Evolutionary conservation across 768 basidiomycete genomes (phyloP).

Genomic region (Dioszegia crocea): DNA sequence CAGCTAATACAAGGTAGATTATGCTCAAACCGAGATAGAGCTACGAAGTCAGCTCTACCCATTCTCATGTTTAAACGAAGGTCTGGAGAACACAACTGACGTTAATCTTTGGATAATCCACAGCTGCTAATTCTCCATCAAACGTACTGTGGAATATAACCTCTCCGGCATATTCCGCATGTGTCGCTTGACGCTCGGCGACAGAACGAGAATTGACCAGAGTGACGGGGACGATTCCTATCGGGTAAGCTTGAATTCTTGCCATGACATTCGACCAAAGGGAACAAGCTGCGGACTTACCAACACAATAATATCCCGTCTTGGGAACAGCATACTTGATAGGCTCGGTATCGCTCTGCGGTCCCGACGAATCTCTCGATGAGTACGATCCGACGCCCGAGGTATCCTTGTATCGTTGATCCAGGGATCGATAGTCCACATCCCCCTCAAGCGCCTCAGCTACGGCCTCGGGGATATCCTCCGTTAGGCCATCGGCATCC

Average conservation of each 20-base stretch:
- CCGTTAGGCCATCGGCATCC: no score
- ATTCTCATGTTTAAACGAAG: no score
- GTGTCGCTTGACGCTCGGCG: slow-evolving; percentile 55
- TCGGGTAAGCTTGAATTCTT: not conserved
- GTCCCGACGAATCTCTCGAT: no score
- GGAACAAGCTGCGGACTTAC: slow-evolving; percentile 53
- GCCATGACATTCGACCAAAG: no score
- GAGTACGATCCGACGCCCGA: no score
- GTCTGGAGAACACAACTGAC: slow-evolving; percentile 57
- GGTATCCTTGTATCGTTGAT: no score
- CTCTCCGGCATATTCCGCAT: slow-evolving; percentile 71
- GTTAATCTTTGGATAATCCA: slow-evolving; percentile 95
- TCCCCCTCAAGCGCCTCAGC: no score
- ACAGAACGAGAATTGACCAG: slow-evolving; percentile 56
- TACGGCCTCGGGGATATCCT: no score
- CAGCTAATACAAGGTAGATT: slow-evolving; percentile 66
- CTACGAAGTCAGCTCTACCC: slow-evolving; percentile 51
- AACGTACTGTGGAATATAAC: slow-evolving; percentile 86
- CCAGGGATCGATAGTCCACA: no score
- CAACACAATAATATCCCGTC: slow-evolving; percentile 95
- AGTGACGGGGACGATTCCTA: slow-evolving; percentile 85
- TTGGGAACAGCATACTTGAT: slow-evolving; percentile 77
- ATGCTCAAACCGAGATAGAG: slow-evolving; percentile 84
- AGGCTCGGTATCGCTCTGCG: slow-evolving; percentile 58
- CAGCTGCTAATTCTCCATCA: slow-evolving; percentile 78